Evolutionary conservation across 805 yeast species (phyloP), one percentile per base, ranked within the genome.

Genomic region (Yarrowia sp.): DNA sequence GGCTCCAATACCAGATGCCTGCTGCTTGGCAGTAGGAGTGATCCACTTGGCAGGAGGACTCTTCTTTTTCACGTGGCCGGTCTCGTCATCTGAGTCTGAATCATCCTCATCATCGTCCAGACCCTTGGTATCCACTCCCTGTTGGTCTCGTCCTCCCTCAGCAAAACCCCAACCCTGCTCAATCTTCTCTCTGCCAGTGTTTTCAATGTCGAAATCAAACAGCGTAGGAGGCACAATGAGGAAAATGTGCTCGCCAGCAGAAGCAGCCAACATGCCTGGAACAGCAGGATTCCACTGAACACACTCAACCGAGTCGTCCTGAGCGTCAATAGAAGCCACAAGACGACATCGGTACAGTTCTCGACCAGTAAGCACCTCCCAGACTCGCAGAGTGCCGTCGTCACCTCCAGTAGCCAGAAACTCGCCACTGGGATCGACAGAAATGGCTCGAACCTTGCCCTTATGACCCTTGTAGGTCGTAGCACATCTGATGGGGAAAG

Each of bases 401-500:
- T 95, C 98, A 17, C 96, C 89, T 66, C 98, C 99, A 3, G 99
- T 95, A 21, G 99, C 99, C 65, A 95, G 80, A 95, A 97, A 95
- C 70, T 88, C 81, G 4, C 99, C 99, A 33, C 86, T 81, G 59
- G 97, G 96, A 74, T 93, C 96, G 54, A 93, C 83, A 9, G 92
- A 84, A 30, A 95, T 73, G 1, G 93, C 81, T 75, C 99, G 86
- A 58, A 95, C 86, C 71, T 87, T 87, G 48, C 88, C 96, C 46
- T 78, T 78, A 74, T 93, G 99, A 32, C 99, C 99, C 67, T 81
- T 82, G 75, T 85, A 93, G 1, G 85, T 77, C 4, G 96, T 92
- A 3, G 98, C 88, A 70, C 95, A 86, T 72, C 86, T 84, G 71
- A 92, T 89, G 59, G 99, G 99, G 87, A 95, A 95, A 17, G 99